These are phyloP conservation scores for Leucocoprinus leucothites DNA, from an alignment of 768 basidiomycete species.

Conservation along the genomic window DNA sequence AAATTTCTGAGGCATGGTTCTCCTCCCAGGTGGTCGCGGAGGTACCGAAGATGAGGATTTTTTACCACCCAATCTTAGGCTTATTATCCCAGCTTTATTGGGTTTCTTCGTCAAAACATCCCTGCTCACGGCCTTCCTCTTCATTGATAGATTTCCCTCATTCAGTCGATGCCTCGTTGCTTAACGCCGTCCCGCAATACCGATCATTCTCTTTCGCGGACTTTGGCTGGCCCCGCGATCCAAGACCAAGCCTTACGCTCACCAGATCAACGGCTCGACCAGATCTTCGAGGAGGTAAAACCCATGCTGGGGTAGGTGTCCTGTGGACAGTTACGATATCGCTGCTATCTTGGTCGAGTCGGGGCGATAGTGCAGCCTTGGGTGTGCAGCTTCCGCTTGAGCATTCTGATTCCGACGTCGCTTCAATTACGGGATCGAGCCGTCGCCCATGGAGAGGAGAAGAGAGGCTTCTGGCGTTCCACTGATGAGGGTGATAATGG, in stretches of 20 bases:
- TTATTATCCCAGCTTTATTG: neutral
- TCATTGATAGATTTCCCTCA: neutral
- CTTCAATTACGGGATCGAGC: neutral
- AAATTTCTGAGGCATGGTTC: neutral
- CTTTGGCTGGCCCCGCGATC: neutral
- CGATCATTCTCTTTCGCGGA: neutral
- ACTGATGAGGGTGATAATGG: neutral
- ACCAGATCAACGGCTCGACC: neutral
- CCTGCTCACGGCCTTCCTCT: neutral
- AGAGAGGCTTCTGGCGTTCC: neutral
- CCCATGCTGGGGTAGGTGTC: neutral
- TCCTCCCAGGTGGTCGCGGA: neutral
- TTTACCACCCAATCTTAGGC: neutral
- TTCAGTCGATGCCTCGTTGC: too few species aligned
- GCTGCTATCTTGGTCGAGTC: neutral
- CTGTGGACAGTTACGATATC: neutral
- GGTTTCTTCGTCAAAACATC: neutral
- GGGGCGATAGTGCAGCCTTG: neutral
- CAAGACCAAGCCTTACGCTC: neutral
- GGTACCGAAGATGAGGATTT: neutral
- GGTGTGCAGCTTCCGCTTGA: neutral
- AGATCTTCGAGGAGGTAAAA: neutral
- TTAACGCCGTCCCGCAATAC: neutral
- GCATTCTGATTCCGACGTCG: neutral
- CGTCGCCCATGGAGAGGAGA: neutral